Evolutionary conservation across 2,329 filamentous ascomycete species (phyloP).

Genomic region (Fusarium camptoceras): DNA sequence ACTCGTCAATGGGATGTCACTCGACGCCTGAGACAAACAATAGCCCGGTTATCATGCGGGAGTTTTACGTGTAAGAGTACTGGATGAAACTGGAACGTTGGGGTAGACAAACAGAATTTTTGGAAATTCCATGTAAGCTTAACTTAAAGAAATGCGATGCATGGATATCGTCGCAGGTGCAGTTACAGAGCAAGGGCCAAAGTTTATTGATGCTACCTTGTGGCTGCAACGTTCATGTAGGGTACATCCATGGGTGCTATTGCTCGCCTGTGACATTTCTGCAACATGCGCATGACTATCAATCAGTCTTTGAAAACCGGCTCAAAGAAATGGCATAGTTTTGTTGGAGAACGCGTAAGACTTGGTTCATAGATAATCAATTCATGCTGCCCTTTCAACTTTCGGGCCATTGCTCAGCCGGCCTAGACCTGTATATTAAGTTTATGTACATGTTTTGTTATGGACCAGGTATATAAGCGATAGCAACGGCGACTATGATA

Average conservation of each 20-base stretch:
- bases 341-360: neutral
- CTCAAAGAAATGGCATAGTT: neutral
- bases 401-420: neutral
- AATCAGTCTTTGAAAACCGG: conserved; percentile 3
- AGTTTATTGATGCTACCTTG: conserved; percentile 11
- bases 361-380: conserved; percentile 6
- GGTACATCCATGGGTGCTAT: conserved; percentile 20
- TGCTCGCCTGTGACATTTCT: conserved; percentile 26
- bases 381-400: neutral
- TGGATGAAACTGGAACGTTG: conserved; percentile 24
- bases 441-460: conserved; percentile 1
- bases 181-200: conserved; percentile 32
- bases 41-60: neutral
- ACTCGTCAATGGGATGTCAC: conserved; percentile 22
- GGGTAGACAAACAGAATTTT: neutral
- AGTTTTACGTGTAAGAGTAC: conserved; percentile 1
- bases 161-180: conserved; percentile 24
- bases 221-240: conserved; percentile 18
- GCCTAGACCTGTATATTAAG: neutral
- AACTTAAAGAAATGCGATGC: conserved; percentile 4
- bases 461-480: neutral
- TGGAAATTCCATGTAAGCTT: conserved; percentile 15
- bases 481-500: neutral
- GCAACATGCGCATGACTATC: conserved; percentile 19
- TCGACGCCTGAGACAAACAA: conserved; percentile 24